A percentile compares a stretch with the other conserved stretches of the same genome.
phyloP scores from a whole-genome alignment of 2,329 filamentous ascomycete species.

The Trichoderma breve region DNA sequence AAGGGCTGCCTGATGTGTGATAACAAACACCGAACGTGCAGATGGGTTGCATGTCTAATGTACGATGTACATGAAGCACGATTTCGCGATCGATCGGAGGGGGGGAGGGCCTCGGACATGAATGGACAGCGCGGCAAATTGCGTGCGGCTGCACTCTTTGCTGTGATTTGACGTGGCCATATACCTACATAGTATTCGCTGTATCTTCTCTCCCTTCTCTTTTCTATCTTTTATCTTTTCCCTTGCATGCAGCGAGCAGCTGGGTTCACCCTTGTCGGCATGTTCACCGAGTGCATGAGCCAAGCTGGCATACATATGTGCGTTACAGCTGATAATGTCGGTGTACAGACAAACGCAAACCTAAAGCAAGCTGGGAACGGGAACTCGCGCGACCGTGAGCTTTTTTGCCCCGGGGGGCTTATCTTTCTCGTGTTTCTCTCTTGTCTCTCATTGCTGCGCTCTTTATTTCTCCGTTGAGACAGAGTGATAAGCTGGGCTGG shows the following conservation, averaged over 20 bases:
- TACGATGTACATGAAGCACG: not conserved
- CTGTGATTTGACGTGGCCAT: not conserved
- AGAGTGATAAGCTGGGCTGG: not conserved
- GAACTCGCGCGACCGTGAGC: not conserved
- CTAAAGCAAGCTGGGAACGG: not conserved
- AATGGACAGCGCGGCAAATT: not conserved
- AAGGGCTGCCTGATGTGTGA: not conserved
- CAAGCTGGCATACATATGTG: not conserved
- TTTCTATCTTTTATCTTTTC: not conserved
- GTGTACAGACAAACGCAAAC: not conserved
- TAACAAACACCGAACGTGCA: not conserved
- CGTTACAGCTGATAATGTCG: not conserved
- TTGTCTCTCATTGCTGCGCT: not conserved
- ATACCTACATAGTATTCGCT: too few species aligned
- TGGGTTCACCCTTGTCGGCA: not conserved
- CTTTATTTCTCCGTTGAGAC: not conserved
- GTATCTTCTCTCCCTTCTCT: not conserved
- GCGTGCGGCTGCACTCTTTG: not conserved
- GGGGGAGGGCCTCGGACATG: not conserved
- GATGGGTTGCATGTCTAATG: not conserved
- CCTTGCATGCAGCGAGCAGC: not conserved
- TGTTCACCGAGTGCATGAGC: not conserved
- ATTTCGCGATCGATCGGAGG: conserved; percentile 5
- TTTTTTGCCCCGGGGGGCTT: not conserved
- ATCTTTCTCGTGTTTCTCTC: not conserved